These are phyloP conservation scores for Aspergillus nanangensis DNA, from an alignment of 495 filamentous ascomycete genomes.

Conservation along the genomic window DNA sequence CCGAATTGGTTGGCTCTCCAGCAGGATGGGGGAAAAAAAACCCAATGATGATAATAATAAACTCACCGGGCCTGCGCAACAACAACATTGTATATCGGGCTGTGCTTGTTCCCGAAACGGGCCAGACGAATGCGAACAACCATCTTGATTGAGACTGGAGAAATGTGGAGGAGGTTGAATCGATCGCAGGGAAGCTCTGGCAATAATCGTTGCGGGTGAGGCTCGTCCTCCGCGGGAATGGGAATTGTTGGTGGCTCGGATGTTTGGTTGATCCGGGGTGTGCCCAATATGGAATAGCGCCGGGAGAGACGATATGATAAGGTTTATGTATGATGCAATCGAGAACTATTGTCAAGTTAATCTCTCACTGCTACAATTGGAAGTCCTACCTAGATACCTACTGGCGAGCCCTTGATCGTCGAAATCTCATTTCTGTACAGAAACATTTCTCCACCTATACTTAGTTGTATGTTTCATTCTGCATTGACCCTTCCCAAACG, in stretches of 20 bases:
- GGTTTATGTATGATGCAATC: constrained; percentile 22
- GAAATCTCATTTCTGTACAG: no score
- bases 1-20: neutral
- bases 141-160: constrained; percentile 49
- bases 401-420: no score
- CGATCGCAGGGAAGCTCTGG: no score
- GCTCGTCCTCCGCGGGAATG: constrained; percentile 31
- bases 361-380: no score
- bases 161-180: neutral
- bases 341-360: no score
- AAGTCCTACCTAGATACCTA: no score
- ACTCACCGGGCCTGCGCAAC: constrained; percentile 89
- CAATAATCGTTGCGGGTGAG: no score
- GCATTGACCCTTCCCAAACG: constrained; percentile 6
- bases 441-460: neutral
- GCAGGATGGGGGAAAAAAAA: constrained; percentile 2
- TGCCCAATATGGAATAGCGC: constrained; percentile 22
- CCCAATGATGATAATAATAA: no score
- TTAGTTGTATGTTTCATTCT: constrained; percentile 24
- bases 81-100: constrained; percentile 95
- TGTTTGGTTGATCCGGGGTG: constrained; percentile 21
- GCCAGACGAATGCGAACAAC: constrained; percentile 89
- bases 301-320: constrained; percentile 21
- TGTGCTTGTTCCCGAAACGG: constrained; percentile 83
- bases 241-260: no score